These are phyloP conservation scores for Irpex lacteus DNA, from an alignment of 1,284 basidiomycete genomes.

Conservation along the genomic window DNA sequence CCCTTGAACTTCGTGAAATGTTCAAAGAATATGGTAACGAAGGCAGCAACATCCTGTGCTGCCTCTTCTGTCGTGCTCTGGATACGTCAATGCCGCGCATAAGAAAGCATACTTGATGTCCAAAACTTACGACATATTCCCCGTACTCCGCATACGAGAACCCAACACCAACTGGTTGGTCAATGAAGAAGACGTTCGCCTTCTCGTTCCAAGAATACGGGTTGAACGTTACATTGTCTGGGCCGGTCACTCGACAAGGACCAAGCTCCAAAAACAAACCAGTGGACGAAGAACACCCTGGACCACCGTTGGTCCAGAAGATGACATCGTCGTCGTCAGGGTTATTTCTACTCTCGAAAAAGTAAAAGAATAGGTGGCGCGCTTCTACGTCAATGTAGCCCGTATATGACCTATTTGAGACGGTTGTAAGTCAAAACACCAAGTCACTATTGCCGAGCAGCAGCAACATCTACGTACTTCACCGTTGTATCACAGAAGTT, in stretches of 20 bases:
- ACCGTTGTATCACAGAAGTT: conserved; percentile 27
- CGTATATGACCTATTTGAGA: background rate
- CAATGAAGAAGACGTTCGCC: conserved; percentile 57
- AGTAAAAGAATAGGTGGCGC: conserved; percentile 16
- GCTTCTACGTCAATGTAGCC: background rate
- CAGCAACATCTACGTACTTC: conserved; percentile 27
- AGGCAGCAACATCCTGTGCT: conserved; percentile 65
- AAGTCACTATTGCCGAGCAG: background rate
- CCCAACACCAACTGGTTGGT: conserved; percentile 62
- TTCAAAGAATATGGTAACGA: conserved; percentile 73
- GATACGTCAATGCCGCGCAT: background rate
- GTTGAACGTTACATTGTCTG: conserved; percentile 48
- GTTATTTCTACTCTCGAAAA: conserved; percentile 70
- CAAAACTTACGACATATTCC: conserved; percentile 45
- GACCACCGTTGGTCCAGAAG: conserved; percentile 61
- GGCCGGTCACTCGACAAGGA: conserved; percentile 28
- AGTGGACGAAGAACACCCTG: conserved; percentile 46
- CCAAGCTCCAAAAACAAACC: conserved; percentile 65
- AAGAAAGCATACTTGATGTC: background rate
- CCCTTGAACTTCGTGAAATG: conserved; percentile 48
- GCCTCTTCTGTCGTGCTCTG: conserved; percentile 63
- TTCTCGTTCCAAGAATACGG: conserved; percentile 55
- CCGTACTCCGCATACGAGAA: conserved; percentile 54
- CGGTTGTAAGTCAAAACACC: background rate
- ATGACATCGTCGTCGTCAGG: conserved; percentile 63